Conservation (phyloP, 257 asterid species). For the Cruciata laevipes region DNA sequence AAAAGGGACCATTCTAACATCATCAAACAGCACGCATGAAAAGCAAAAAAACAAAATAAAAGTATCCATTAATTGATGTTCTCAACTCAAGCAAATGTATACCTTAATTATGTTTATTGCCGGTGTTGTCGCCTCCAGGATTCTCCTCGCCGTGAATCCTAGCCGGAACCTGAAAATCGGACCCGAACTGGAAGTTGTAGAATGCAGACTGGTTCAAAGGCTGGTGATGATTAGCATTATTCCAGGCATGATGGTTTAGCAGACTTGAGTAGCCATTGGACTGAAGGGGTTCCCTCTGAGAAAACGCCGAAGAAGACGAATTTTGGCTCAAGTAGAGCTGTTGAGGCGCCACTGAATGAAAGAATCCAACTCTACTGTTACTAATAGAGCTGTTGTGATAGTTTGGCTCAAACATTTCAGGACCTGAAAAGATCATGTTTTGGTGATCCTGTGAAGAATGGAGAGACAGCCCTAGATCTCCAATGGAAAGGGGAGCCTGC, state of each 20-base stretch:
- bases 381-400: slow-evolving; percentile 13
- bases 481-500: slow-evolving; percentile 19
- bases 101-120: not conserved
- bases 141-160: slow-evolving; percentile 42
- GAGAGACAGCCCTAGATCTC: slow-evolving; percentile 47
- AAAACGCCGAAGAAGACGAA: slow-evolving; percentile 21
- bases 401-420: slow-evolving; percentile 21
- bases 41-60: not conserved
- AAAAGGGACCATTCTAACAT: not conserved
- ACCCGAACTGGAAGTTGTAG: slow-evolving; percentile 25
- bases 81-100: not conserved
- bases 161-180: slow-evolving; percentile 42
- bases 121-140: not conserved
- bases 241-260: slow-evolving; percentile 22
- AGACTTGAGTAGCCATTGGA: slow-evolving; percentile 27
- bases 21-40: not conserved
- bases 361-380: slow-evolving; percentile 21
- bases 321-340: slow-evolving; percentile 22
- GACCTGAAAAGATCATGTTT: slow-evolving; percentile 12
- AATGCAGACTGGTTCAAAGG: slow-evolving; percentile 21
- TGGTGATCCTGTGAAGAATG: slow-evolving; percentile 25
- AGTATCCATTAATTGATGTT: no score
- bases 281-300: slow-evolving; percentile 42
- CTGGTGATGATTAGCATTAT: slow-evolving; percentile 15
- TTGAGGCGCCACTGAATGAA: slow-evolving; percentile 18